Evolutionary conservation across 116 monocot genomes (phyloP).

Genomic region (Thalassia testudinum): DNA sequence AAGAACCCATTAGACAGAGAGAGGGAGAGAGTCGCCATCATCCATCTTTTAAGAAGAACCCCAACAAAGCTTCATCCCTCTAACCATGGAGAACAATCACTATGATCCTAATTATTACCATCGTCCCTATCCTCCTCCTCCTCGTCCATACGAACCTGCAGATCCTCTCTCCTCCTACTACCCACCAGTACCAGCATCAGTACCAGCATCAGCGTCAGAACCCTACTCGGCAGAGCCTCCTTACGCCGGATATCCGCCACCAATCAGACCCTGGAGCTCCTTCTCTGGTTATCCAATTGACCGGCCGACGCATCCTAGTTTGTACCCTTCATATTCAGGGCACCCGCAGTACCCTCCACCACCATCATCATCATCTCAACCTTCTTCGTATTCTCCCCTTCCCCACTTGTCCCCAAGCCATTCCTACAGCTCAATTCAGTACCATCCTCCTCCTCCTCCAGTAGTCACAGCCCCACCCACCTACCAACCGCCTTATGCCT

Average conservation of each 20-base stretch:
- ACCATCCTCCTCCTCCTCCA: conserved; percentile 1
- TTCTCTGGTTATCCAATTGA: neutral
- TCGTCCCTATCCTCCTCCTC: too few species aligned
- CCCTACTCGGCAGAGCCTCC: too few species aligned
- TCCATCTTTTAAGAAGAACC: too few species aligned
- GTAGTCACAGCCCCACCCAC: neutral
- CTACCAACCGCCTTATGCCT: neutral
- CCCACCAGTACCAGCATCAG: too few species aligned
- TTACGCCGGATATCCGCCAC: neutral
- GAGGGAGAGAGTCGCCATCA: too few species aligned
- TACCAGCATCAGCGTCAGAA: too few species aligned
- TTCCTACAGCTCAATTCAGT: conserved; percentile 1
- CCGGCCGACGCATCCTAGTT: neutral
- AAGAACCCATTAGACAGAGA: too few species aligned
- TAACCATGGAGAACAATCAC: too few species aligned
- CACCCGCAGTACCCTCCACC: conserved; percentile 19
- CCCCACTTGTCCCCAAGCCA: neutral
- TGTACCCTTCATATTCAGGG: conserved; percentile 11
- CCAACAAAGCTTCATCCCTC: too few species aligned
- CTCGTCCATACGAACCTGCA: too few species aligned
- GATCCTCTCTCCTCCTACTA: too few species aligned
- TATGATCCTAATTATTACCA: too few species aligned
- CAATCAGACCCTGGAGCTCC: neutral
- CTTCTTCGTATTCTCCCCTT: neutral
- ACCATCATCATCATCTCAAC: neutral